Conservation (phyloP, 345 rosid genomes). For the Lumnitzera racemosa region DNA sequence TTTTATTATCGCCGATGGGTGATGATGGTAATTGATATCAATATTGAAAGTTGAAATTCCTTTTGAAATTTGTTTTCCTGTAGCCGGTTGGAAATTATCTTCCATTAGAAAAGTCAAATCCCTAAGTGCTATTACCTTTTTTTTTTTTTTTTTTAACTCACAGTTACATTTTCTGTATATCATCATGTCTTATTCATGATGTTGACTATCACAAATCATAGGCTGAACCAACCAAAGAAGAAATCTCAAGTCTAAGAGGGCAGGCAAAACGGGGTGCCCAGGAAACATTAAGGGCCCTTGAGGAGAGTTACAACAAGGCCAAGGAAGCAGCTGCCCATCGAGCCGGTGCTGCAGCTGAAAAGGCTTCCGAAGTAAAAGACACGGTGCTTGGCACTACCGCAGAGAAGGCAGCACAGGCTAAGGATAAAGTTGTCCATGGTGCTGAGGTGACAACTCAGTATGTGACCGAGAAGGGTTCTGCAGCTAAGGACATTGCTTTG, state of each 20-base stretch:
- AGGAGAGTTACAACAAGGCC: conserved; percentile 43
- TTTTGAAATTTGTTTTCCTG: too few relatives aligned
- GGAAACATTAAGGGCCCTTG: conserved; percentile 36
- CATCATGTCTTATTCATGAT: too few relatives aligned
- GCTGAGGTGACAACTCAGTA: conserved; percentile 20
- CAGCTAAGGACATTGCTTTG: conserved; percentile 14
- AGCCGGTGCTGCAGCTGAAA: conserved; percentile 3
- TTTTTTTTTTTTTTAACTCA: too few relatives aligned
- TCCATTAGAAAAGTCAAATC: too few relatives aligned
- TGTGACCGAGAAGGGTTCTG: conserved; percentile 27
- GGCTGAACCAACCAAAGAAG: conserved; percentile 30
- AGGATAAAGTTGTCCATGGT: conserved; percentile 24
- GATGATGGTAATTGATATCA: too few relatives aligned
- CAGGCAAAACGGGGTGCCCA: conserved; percentile 47
- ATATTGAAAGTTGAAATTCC: too few relatives aligned
- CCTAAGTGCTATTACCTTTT: too few relatives aligned
- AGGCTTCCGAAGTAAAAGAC: conserved; percentile 26
- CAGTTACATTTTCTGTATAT: too few relatives aligned
- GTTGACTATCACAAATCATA: neutral
- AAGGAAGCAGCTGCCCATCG: conserved; percentile 22
- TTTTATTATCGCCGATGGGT: too few relatives aligned
- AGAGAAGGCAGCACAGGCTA: conserved; percentile 41
- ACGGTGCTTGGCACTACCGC: conserved; percentile 6
- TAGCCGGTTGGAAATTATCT: too few relatives aligned
- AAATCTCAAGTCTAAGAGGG: conserved; percentile 34